Evolutionary conservation across 331 rosid species (phyloP), one percentile per base, ranked within the genome.

Genomic region (Erythrophleum ivorense): DNA sequence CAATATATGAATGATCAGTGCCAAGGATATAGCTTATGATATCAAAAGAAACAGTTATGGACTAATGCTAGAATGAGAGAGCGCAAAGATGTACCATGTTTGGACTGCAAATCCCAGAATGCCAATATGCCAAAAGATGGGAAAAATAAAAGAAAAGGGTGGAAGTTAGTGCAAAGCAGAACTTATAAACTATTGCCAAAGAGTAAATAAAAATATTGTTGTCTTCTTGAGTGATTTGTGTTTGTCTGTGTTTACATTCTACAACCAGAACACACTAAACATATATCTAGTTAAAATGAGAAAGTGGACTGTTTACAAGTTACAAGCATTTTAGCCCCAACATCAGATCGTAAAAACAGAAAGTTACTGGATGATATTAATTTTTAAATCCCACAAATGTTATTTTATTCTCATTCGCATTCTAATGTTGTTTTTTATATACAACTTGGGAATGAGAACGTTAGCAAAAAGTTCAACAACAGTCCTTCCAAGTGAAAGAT

Each of bases 21-120:
- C 53, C 70, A 50, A 76, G 49, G 75, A 63, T 76, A 43, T 19
- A 63, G 49, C 57, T 64, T 74, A 77, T n/a, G 50, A 79, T 50
- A 80, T 38, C 76, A 58, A 85, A 46, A 79, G 63, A 18, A 67
- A 73, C 62, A 57, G 67, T 49, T 63, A 74, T 12, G 45, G 68
- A 29, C 57, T 63, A 52, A 86, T 13, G 38, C 62, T 80, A 58
- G 54, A 78, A 71, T 54, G 58, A 45, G 67, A 80, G 79, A 65
- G 71, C 19, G 55, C 34, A 79, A 78, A 83, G 58, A 33, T 40
- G 65, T 91, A 95, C 99, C 99, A 89, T 85, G 82, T 95, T 95
- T 59, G 99, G 99, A 74, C 98, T 95, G 97, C 75, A 76, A 84
- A 54, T 34, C 72, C 64, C 57, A 80, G 71, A 78, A 79, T 15